Base-by-base conservation (phyloP, 345 rosid species). In the Pelargonium nanum region DNA sequence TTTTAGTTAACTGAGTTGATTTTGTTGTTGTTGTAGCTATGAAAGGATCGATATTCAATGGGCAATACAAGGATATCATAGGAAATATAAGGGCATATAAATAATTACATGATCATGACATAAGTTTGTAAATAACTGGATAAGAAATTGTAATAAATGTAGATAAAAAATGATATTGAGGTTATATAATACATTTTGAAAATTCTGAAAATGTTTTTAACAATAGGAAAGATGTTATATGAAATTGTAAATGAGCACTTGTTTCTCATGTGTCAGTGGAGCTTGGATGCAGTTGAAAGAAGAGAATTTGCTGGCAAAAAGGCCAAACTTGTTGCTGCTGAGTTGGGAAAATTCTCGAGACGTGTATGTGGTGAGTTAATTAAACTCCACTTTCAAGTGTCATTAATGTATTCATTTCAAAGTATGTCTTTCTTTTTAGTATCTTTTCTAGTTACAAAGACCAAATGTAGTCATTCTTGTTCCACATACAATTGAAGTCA, bases 271-370 rank as follows among this genome's bases (percentile, higher is more conserved):
- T 65, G 66, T 40, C 65, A 88, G 96, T 91, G 97, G 98, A 76
- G 80, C 65, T 68, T 74, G 70, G 88, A 80, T 72, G 98, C 80
- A 12, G 83, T 88, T 59, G 90, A 88, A 72, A 80, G 65, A 67
- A 80, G 96, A 78, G 95, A 86, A 70, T 87, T 78, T 72, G 95
- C 96, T 26, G 94, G 85, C 44, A 91, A 88, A 65, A 84, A 81
- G 74, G 96, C 98, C 22, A 84, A 88, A 74, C 98, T 91, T 67
- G 98, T 89, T 23, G 85, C 96, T 9, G 98, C 96, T 15, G 98
- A 88, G 79, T 83, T 91, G 57, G 87, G 88, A 1, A 88, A 91
- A 66, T 67, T 91, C 22, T 88, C 95, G 26, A 77, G 81, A 50
- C 88, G 87, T 2, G 86, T 85, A 34, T 78, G 78, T 17, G 90